Conservation (phyloP, 2,329 filamentous ascomycete species). For the Colletotrichum sp. region DNA sequence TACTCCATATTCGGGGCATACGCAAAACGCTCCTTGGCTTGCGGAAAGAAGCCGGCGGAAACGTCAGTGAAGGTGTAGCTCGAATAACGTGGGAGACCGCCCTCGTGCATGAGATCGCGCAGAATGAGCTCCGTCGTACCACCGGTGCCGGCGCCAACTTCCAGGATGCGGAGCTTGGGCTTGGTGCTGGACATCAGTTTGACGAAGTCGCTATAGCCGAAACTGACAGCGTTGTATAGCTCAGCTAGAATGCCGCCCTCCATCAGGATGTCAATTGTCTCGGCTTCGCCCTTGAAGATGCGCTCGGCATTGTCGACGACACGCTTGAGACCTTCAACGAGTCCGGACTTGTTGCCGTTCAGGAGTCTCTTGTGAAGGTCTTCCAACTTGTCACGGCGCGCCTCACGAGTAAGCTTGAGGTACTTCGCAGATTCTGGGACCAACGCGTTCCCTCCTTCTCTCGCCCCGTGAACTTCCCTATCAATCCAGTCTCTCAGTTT, state of each 20-base stretch:
- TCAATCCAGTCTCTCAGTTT: not conserved
- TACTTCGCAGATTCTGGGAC: not conserved
- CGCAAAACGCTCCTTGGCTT: constrained; percentile 30
- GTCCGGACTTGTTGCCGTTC: not conserved
- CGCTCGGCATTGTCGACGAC: constrained; percentile 9
- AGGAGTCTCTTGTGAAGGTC: not conserved
- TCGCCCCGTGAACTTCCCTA: not conserved
- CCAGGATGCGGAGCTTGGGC: constrained; percentile 37
- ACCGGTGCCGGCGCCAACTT: constrained; percentile 7
- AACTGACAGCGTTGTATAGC: not conserved
- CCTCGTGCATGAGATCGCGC: not conserved
- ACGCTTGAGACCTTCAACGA: not conserved
- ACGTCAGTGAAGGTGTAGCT: constrained; percentile 35
- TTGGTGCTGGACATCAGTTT: constrained; percentile 27
- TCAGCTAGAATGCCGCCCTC: constrained; percentile 18
- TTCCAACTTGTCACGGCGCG: not conserved
- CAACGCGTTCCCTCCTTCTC: not conserved
- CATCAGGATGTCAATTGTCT: constrained; percentile 34
- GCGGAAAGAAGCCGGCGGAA: constrained; percentile 29
- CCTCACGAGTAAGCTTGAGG: not conserved
- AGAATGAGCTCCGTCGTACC: not conserved
- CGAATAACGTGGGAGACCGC: not conserved
- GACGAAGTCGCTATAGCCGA: not conserved
- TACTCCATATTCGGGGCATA: constrained; percentile 23
- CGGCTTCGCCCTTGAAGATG: constrained; percentile 27